Evolutionary conservation across 148 eudicot genomes (phyloP).

Genomic region (Dianthus caryophyllus): DNA sequence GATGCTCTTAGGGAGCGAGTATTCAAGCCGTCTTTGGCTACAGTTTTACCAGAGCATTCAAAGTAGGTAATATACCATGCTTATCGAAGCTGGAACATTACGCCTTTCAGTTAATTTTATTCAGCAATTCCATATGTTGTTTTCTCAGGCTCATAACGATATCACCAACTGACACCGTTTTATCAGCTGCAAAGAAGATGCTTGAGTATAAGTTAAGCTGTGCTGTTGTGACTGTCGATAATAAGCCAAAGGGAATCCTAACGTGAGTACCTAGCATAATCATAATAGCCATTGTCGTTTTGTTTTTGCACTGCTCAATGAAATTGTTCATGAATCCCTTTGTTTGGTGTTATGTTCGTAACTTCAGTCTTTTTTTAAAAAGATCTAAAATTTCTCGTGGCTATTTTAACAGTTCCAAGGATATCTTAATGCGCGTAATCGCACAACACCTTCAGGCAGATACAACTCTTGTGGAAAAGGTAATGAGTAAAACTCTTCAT

Average conservation of each 20-base stretch:
- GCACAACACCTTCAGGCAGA: slow-evolving; percentile 74
- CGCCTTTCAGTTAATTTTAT: slow-evolving; percentile 1
- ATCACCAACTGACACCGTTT: slow-evolving; percentile 82
- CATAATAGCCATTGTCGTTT: background rate
- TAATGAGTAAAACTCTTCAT: slow-evolving; percentile 20
- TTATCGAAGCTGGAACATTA: background rate
- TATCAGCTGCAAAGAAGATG: slow-evolving; percentile 79
- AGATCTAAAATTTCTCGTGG: slow-evolving; percentile 1
- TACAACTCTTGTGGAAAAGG: slow-evolving; percentile 85
- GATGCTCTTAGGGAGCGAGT: slow-evolving; percentile 81
- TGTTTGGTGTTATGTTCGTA: background rate
- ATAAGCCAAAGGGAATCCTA: slow-evolving; percentile 78
- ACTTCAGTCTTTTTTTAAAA: background rate
- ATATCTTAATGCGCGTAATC: slow-evolving; percentile 85
- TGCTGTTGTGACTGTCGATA: slow-evolving; percentile 69
- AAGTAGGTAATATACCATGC: slow-evolving; percentile 86
- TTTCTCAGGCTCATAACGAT: slow-evolving; percentile 70
- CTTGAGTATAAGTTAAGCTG: slow-evolving; percentile 61
- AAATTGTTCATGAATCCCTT: background rate
- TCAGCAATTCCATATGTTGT: slow-evolving; percentile 9
- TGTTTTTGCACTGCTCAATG: background rate
- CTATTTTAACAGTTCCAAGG: slow-evolving; percentile 65
- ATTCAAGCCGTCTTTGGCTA: slow-evolving; percentile 84
- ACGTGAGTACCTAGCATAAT: slow-evolving; percentile 48
- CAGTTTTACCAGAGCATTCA: slow-evolving; percentile 80